phyloP scores from a whole-genome alignment of 352 stramenopile species.

The Globisporangium radiosum region DNA sequence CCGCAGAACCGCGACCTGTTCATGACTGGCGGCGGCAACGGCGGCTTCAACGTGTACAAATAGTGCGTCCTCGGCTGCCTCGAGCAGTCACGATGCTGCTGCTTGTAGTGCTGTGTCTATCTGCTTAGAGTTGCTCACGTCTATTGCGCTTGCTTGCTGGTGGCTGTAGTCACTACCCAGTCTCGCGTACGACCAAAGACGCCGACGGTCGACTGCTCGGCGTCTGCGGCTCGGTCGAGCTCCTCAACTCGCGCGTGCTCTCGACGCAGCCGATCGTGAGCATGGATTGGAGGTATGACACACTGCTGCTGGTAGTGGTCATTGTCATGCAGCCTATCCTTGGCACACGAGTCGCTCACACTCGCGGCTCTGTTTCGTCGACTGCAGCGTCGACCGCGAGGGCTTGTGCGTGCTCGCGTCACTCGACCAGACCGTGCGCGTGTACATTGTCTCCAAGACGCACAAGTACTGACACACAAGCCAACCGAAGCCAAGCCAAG shows the following conservation, averaged over 20 bases:
- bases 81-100: too few relatives aligned
- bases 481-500: too few relatives aligned
- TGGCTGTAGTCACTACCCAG: constrained; percentile 59
- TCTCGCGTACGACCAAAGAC: constrained; percentile 82
- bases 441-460: constrained; percentile 95
- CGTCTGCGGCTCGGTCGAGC: constrained; percentile 88
- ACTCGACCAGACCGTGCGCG: constrained; percentile 93
- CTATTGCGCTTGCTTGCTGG: neutral
- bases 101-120: neutral
- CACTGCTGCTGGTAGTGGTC: neutral
- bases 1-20: constrained; percentile 96
- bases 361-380: neutral
- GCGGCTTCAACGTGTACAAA: constrained; percentile 96
- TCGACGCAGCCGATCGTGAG: constrained; percentile 95
- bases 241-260: constrained; percentile 94
- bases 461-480: constrained; percentile 82
- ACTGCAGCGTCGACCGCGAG: constrained; percentile 80
- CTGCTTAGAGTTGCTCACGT: neutral
- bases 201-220: constrained; percentile 77
- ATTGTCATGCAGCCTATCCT: too few relatives aligned
- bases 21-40: constrained; percentile 95
- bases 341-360: too few relatives aligned
- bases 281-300: constrained; percentile 92
- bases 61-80: constrained; percentile 69
- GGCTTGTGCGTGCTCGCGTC: constrained; percentile 89